phyloP scores from a whole-genome alignment of 192 early-diverging fungal genomes.

The Backusella tarrabulga region DNA sequence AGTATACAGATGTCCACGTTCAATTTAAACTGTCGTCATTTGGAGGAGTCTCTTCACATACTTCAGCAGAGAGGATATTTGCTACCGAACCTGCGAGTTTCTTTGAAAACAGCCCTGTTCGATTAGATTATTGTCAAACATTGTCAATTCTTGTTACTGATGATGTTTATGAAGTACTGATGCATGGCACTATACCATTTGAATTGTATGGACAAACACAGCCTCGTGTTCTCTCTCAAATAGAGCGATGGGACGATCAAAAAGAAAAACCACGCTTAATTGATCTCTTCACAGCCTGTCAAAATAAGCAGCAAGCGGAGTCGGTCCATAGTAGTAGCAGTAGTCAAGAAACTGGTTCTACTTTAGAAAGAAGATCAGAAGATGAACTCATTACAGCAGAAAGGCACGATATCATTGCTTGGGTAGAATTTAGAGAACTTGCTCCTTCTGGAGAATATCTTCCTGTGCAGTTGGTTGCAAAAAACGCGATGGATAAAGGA shows the following conservation, averaged over 20 bases:
- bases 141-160: constrained; percentile 37
- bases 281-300: background rate
- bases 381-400: constrained; percentile 65
- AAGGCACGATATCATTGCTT: constrained; percentile 66
- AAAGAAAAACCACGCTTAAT: constrained; percentile 28
- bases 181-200: constrained; percentile 38
- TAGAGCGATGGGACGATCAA: constrained; percentile 53
- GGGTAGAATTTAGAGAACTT: constrained; percentile 67
- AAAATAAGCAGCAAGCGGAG: background rate
- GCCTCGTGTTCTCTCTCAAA: constrained; percentile 34
- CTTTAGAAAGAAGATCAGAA: constrained; percentile 36
- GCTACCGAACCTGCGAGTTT: constrained; percentile 57
- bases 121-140: constrained; percentile 53
- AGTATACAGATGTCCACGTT: constrained; percentile 69
- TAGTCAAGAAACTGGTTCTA: background rate
- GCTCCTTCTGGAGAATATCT: constrained; percentile 59
- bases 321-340: background rate
- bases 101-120: constrained; percentile 50
- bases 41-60: constrained; percentile 43
- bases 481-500: constrained; percentile 45
- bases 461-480: constrained; percentile 51
- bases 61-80: constrained; percentile 49
- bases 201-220: constrained; percentile 54
- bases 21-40: constrained; percentile 71
- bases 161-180: constrained; percentile 16